Percentiles rank a stretch among this genome's conserved stretches.
Conservation (phyloP, 1,139 yeast species). For the Zygoascus sp. region DNA sequence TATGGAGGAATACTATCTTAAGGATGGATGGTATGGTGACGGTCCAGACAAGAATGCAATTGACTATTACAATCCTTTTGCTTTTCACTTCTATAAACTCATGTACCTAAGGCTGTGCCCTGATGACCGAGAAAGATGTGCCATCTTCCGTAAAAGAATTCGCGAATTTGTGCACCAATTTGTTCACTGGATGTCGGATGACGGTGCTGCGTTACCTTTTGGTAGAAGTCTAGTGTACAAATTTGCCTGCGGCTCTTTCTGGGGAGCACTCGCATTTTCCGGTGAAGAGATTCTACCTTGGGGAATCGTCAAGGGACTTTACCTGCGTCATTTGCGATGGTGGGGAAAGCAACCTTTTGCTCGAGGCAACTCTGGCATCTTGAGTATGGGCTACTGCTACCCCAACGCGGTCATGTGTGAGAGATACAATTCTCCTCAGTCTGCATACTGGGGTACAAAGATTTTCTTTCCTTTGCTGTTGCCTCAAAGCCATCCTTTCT, state of each 20-base stretch:
- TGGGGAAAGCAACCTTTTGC: constrained; percentile 34
- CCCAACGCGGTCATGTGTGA: constrained; percentile 33
- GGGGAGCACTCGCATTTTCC: constrained; percentile 33
- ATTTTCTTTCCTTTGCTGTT: constrained; percentile 26
- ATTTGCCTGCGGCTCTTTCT: constrained; percentile 31
- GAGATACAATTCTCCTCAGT: constrained; percentile 32
- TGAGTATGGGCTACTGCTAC: constrained; percentile 32
- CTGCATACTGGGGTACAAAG: constrained; percentile 36
- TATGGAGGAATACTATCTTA: constrained; percentile 28
- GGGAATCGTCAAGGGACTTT: constrained; percentile 33
- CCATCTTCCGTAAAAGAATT: constrained; percentile 25
- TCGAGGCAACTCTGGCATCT: constrained; percentile 26
- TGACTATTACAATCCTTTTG: constrained; percentile 35
- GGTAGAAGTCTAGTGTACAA: constrained; percentile 33
- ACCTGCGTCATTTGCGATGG: constrained; percentile 31
- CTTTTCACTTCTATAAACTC: constrained; percentile 33
- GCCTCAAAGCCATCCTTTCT: constrained; percentile 27
- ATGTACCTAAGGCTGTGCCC: constrained; percentile 26
- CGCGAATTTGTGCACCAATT: constrained; percentile 27
- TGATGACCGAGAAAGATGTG: constrained; percentile 22
- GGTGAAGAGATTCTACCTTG: constrained; percentile 25
- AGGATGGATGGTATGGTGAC: constrained; percentile 36
- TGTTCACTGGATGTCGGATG: constrained; percentile 29
- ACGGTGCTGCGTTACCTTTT: constrained; percentile 32
- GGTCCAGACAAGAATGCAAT: constrained; percentile 25